Conservation (phyloP, 345 rosid species). For the Gossypium mustelinum region DNA sequence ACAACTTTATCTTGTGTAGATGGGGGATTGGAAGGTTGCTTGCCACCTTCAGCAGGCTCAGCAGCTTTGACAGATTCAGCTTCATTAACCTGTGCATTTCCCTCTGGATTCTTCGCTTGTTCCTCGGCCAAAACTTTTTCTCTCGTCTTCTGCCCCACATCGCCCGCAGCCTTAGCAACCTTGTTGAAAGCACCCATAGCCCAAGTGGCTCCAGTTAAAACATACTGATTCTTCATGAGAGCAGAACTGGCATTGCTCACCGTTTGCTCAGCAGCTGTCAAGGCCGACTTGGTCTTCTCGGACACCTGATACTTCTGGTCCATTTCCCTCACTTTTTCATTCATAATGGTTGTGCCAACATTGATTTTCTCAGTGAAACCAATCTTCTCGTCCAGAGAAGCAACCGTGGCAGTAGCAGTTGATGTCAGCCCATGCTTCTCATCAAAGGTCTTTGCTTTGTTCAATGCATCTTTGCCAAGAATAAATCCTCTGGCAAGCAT, state of each 20-base stretch:
- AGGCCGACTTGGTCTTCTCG: slow-evolving; percentile 79
- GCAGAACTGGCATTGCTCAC: slow-evolving; percentile 77
- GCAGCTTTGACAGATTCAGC: slow-evolving; percentile 26
- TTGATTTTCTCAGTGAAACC: slow-evolving; percentile 71
- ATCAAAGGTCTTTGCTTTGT: slow-evolving; percentile 76
- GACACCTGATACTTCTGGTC: slow-evolving; percentile 89
- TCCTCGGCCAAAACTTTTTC: slow-evolving; percentile 71
- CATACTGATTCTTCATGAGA: slow-evolving; percentile 78
- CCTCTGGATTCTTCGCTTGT: slow-evolving; percentile 28
- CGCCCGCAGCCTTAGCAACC: slow-evolving; percentile 85
- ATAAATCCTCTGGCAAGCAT: slow-evolving; percentile 88
- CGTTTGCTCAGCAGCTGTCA: slow-evolving; percentile 76
- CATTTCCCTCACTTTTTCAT: slow-evolving; percentile 72
- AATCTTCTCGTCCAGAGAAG: slow-evolving; percentile 71
- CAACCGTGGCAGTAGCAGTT: slow-evolving; percentile 69
- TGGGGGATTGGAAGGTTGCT: background rate
- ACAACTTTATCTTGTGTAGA: background rate
- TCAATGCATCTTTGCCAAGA: slow-evolving; percentile 82
- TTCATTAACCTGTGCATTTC: slow-evolving; percentile 18
- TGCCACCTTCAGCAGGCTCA: background rate
- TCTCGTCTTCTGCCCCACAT: slow-evolving; percentile 76
- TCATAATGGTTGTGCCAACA: slow-evolving; percentile 67
- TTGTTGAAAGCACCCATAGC: slow-evolving; percentile 71
- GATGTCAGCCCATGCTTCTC: slow-evolving; percentile 79
- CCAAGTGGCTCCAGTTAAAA: slow-evolving; percentile 76